Percentiles rank a stretch among this genome's conserved stretches.
phyloP scores from a whole-genome alignment of 176 grass and related monocot species.

The Thalia dealbata region DNA sequence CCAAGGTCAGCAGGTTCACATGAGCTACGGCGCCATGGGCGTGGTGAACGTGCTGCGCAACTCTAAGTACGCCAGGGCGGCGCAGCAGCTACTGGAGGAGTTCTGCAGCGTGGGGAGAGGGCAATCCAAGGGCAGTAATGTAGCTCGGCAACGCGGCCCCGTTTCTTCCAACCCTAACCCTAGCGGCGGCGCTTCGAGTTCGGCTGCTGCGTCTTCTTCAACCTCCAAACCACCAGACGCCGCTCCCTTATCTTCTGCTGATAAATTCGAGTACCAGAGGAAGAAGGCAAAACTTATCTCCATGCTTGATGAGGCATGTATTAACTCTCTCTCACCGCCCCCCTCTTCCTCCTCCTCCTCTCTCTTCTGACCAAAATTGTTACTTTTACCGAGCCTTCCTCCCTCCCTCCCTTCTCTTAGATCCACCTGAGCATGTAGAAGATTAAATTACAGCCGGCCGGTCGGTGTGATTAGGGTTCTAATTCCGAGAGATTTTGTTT shows the following conservation, averaged over 20 bases:
- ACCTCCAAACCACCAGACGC: conserved; percentile 34
- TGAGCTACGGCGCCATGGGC: conserved; percentile 52
- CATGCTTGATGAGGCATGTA: conserved; percentile 99
- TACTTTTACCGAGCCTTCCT: neutral
- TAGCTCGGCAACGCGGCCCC: neutral
- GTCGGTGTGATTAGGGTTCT: neutral
- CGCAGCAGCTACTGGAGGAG: conserved; percentile 21
- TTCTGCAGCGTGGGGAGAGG: conserved; percentile 68
- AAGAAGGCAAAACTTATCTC: conserved; percentile 98
- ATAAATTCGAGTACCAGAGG: conserved; percentile 88
- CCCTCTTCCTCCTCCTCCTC: neutral
- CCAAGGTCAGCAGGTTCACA: conserved; percentile 29
- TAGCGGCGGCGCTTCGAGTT: conserved; percentile 27
- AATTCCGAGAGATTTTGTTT: neutral
- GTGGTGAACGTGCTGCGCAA: conserved; percentile 6
- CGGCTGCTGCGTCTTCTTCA: neutral
- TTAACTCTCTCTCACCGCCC: neutral
- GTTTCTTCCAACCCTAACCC: conserved; percentile 12
- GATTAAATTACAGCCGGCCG: neutral
- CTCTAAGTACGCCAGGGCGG: conserved; percentile 14
- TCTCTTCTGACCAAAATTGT: neutral
- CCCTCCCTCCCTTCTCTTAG: neutral
- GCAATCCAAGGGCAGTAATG: conserved; percentile 40
- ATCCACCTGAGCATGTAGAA: neutral
- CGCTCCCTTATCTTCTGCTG: conserved; percentile 64